Evolutionary conservation across 768 basidiomycete species (phyloP), one percentile per base, ranked within the genome.

Genomic region (Suillus brevipes): DNA sequence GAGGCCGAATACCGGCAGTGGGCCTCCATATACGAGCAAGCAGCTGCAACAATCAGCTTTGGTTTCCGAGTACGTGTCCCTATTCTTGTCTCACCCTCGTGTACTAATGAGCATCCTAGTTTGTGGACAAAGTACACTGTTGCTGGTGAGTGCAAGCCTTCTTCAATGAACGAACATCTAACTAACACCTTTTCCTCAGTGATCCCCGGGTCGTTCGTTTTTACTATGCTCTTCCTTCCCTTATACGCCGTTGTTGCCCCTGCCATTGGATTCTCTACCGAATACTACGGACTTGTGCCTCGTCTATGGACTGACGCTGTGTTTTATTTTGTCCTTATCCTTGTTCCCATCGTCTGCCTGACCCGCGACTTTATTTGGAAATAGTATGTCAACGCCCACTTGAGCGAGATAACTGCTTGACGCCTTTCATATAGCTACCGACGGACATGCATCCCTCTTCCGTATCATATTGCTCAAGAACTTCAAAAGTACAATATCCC

Each of bases 101-200:
- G 38, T 61, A 31, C 36, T 34, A 7, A 14, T 57, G 59, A 50
- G 67, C 58, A 66, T 64, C 62, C 10, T 65, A 99, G 97, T 71
- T 78, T 99, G n/a, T 99, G 97, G 97, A 99, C 97, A 0, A 99
- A 99, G 75, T 99, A 99, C 73, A 99, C 97, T 14, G 92, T 98
- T 57, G 94, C 94, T 47, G 91, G 90, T 90, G 71, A 64, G 83
- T 75, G 31, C 25, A 34, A 20, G 14, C 61, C 25, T 61, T 28
- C 18, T 6, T 62, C 58, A 38, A 42, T 62, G 47, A 34, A 38
- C 42, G 3, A 12, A n/a, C 40, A 23, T 34, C 64, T 42, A 64
- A 42, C 63, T 58, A 57, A 65, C 64, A 69, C 63, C 55, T 64
- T 34, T 58, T 37, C 61, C 59, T 31, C 72, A 89, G 97, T 97